Conservation (phyloP, 2,329 filamentous ascomycete species). For the Cordyceps tenuipes region DNA sequence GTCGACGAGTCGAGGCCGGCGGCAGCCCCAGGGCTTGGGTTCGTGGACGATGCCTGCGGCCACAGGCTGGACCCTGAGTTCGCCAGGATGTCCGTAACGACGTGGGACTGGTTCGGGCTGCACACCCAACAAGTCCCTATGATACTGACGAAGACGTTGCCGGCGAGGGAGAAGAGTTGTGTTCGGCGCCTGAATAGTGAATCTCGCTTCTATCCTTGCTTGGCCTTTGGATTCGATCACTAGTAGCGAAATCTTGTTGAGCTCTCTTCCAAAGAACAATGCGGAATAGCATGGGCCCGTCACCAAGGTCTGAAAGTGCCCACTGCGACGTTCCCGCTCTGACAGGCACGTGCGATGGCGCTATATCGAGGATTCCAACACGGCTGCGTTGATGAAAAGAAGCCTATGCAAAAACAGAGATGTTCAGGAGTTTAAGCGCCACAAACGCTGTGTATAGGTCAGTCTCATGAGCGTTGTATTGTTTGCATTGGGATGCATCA, state of each 20-base stretch:
- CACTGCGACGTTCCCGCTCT: neutral
- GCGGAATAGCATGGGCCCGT: neutral
- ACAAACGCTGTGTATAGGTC: neutral
- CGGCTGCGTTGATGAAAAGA: neutral
- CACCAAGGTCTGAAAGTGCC: neutral
- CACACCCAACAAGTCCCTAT: conserved; percentile 28
- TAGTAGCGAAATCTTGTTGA: neutral
- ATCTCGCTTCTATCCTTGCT: neutral
- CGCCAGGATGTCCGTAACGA: conserved; percentile 25
- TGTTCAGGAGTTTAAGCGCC: neutral
- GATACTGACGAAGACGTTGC: neutral
- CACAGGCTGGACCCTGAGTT: conserved; percentile 24
- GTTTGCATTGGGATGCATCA: neutral
- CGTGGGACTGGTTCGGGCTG: conserved; percentile 25
- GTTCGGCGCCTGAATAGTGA: neutral
- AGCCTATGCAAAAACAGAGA: neutral
- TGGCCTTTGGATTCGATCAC: neutral
- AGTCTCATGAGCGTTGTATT: neutral
- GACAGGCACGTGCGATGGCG: neutral
- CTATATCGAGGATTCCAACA: neutral
- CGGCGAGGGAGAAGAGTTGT: neutral
- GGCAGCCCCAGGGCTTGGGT: conserved; percentile 25
- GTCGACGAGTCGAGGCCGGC: conserved; percentile 24
- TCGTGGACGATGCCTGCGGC: conserved; percentile 25
- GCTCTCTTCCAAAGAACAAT: neutral